Evolutionary conservation across 1,139 yeast genomes (phyloP), one percentile per base, ranked within the genome.

Genomic region (Debaryomyces psychrophilus): DNA sequence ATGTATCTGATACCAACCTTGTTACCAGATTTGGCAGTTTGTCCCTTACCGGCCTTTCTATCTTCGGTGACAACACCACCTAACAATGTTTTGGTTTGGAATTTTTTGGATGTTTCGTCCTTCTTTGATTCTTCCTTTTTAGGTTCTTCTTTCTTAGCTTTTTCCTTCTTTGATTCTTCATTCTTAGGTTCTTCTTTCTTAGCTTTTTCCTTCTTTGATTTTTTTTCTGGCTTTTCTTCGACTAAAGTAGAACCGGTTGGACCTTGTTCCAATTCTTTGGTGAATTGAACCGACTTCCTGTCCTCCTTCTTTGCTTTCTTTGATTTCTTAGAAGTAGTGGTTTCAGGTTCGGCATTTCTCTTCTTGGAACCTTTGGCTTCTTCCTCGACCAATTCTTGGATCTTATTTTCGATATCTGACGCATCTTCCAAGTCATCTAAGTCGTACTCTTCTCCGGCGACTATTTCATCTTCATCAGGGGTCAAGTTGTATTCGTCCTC

Each of bases 21-120:
- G 74, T 88, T 82, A 55, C 97, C 96, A 58, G 82, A 78, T 78
- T 90, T 92, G 66, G 96, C 96, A 52, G 79, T 76, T 60, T 89
- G 84, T 49, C 99, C 99, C 52, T 83, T 80, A 62, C 99, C 99
- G 49, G 78, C 69, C 56, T 86, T 85, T 73, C 96, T 86, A 76
- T 95, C 99, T 78, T 93, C 99, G 60, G 92, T 76, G 51, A 87
- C 75, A 57, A 93, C 92, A 62, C 98, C 98, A 56, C 98, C 98
- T 64, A 88, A 87, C 55, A 93, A 81, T 49, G 89, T 87, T 75
- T 85, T 85, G 61, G 87, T 79, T 57, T 85, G 81, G 65, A 76
- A 73, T 60, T 79, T 80, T 65, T 76, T 73, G 41, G 52, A 27
- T 15, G 43, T 33, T 58, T 60, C 59, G 41, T 51, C 63, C 54